A percentile compares a stretch with the other conserved stretches of the same genome.
Conservation (phyloP, 768 basidiomycete genomes). For the Lyophyllum atratum region DNA sequence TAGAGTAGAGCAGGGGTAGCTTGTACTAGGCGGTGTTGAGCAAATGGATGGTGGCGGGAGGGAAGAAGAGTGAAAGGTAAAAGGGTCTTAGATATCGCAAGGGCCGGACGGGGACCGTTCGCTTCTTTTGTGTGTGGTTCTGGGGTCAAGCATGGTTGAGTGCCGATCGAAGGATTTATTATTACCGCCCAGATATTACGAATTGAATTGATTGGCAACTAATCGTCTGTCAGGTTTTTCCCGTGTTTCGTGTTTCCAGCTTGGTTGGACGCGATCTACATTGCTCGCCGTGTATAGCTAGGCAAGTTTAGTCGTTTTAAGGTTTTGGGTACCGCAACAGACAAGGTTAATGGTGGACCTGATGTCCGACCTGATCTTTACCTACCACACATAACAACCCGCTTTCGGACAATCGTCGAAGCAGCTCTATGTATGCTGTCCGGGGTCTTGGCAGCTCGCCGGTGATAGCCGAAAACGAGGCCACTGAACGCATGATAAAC, state of each 20-base stretch:
- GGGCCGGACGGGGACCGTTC: not conserved
- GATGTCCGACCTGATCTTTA: too few relatives aligned
- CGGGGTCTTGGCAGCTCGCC: constrained; percentile 8
- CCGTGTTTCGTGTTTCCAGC: too few relatives aligned
- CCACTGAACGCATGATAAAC: not conserved
- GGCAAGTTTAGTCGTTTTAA: too few relatives aligned
- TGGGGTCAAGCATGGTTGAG: not conserved
- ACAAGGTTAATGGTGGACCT: too few relatives aligned
- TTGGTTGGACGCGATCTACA: too few relatives aligned
- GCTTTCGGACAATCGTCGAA: not conserved
- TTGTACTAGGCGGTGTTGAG: not conserved
- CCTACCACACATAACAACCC: too few relatives aligned
- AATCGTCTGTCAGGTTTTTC: too few relatives aligned
- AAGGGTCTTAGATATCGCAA: too few relatives aligned
- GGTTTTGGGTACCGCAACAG: too few relatives aligned
- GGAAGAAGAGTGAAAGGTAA: not conserved
- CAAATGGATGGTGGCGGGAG: not conserved
- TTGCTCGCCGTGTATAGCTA: too few relatives aligned
- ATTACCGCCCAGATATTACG: too few relatives aligned
- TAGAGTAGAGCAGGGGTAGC: not conserved
- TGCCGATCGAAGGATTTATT: not conserved
- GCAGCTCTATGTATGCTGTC: not conserved
- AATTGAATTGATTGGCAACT: too few relatives aligned
- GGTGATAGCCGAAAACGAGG: constrained; percentile 14
- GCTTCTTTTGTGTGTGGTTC: not conserved